These are phyloP conservation scores for Plasmodium coatneyi DNA, from an alignment of 169 alveolate genomes.

Conservation along the genomic window DNA sequence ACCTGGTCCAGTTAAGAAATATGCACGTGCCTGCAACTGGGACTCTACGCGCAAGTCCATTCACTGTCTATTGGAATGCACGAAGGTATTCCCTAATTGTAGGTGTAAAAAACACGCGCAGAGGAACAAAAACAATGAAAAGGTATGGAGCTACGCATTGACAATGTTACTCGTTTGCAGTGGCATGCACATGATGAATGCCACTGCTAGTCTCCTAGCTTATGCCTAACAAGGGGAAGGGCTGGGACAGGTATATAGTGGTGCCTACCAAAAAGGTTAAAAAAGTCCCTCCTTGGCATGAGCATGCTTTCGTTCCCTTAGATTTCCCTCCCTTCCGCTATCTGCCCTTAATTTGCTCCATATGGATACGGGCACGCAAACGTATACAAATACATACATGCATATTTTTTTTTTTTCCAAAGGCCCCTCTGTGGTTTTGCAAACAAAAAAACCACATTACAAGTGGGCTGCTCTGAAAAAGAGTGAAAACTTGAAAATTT, in stretches of 20 bases:
- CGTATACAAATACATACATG: neutral
- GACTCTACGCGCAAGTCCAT: neutral
- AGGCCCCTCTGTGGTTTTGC: neutral
- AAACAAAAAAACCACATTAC: neutral
- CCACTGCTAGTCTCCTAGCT: neutral
- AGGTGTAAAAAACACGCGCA: neutral
- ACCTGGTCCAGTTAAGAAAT: neutral
- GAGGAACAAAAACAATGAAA: neutral
- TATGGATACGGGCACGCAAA: neutral
- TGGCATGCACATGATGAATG: neutral
- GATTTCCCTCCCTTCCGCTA: neutral
- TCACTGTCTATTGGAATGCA: neutral
- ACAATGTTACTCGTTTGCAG: neutral
- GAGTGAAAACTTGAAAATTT: neutral
- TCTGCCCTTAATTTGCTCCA: neutral
- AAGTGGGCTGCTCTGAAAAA: neutral
- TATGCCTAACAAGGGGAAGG: neutral
- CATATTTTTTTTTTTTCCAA: neutral
- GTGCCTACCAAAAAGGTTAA: neutral
- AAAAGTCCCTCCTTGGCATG: neutral
- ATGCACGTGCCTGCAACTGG: neutral
- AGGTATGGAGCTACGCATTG: neutral
- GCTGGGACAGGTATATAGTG: neutral
- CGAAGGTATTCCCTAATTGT: neutral
- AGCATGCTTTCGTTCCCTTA: neutral